Evolutionary conservation across 129 eudicot species (phyloP).

Genomic region (Kitagawia praeruptora): DNA sequence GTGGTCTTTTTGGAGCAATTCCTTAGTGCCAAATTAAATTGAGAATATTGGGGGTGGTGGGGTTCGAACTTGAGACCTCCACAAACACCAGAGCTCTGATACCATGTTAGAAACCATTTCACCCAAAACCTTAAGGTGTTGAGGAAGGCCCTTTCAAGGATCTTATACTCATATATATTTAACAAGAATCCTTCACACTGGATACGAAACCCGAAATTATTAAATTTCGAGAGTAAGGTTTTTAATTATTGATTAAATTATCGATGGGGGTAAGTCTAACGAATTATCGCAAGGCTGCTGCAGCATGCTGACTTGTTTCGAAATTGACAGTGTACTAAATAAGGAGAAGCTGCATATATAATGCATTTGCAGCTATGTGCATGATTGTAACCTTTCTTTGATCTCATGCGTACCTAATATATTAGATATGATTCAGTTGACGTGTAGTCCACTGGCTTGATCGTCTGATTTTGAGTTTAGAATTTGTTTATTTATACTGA

Average conservation of each 20-base stretch:
- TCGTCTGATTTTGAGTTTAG: background rate
- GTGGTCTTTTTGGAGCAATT: no score
- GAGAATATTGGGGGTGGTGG: no score
- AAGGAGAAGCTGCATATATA: background rate
- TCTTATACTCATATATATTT: no score
- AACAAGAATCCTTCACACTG: no score
- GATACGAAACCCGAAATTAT: background rate
- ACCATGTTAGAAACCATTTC: no score
- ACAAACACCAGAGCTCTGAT: no score
- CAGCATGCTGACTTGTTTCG: background rate
- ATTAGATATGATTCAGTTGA: background rate
- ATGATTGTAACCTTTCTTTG: background rate
- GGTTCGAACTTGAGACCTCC: no score
- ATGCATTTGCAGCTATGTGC: background rate
- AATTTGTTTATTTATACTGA: background rate
- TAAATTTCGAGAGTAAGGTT: background rate
- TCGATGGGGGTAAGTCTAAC: background rate
- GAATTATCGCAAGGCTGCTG: background rate
- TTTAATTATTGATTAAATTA: background rate
- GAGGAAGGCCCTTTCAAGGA: no score
- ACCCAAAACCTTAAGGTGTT: no score
- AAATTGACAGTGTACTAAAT: background rate
- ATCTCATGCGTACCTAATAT: conserved; percentile 1
- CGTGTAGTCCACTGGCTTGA: background rate
- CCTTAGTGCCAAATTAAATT: no score